Evolutionary conservation across 345 rosid genomes (phyloP), one percentile per base, ranked within the genome.

Genomic region (Moringa oleifera): DNA sequence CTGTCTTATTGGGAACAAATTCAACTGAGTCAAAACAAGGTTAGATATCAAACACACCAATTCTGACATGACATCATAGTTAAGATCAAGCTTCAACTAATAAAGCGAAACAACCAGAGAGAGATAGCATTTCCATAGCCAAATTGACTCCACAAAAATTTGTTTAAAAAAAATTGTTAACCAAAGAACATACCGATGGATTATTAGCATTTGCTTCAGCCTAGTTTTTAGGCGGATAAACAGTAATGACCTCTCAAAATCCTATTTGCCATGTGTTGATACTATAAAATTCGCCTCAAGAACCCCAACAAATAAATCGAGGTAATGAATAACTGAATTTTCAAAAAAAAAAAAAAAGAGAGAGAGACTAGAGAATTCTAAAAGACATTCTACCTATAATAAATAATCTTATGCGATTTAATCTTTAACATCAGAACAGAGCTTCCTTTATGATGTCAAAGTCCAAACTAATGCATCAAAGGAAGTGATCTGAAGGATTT

Each of bases 211-310:
- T 57, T 80, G 91, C 68, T 81, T 94, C 73, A 94, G 90, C 76
- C 55, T 85, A 56, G 78, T 49, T 75, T 90, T 96, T 46, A 94
- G 75, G 68, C 97, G 78, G 18, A 82, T 72, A 79, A 74, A 90
- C 33, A 90, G 45, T 24, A 90, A 74, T 23, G 99, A 94, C 74
- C 97, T 85, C 85, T 94, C 99, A 64, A 94, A 94, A 65, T 85
- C 96, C 60, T 94, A 97, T 82, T 94, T 94, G 77, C 90, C 90
- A 70, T 94, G 99, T 13, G 97, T 86, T 12, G 99, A 97, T 80
- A 90, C 97, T 37, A 90, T 81, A 77, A 94, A 94, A 77, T 94
- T 87, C 56, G 88, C 97, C 80, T 94, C 97, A 68, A 94, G 88
- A 66, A 90, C 95, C 66, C 99, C 99, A 90, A 64, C 33, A 79